Percentiles rank a stretch among this genome's conserved stretches.
Conservation (phyloP, 139 green algal species). For the Coelastrella sp. region DNA sequence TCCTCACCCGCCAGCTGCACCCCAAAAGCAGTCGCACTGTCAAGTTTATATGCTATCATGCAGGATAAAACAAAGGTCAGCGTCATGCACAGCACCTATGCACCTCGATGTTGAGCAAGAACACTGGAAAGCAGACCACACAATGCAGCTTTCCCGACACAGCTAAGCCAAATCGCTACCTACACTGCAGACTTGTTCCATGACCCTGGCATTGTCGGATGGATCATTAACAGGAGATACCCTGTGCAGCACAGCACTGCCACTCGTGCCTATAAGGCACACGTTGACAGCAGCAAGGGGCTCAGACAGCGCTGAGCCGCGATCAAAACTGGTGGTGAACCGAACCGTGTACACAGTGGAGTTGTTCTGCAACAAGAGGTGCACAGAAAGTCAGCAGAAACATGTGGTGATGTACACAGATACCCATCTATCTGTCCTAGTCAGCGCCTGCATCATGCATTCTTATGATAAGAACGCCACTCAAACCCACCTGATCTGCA, state of each 20-base stretch:
- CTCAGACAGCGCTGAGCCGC: conserved; percentile 65
- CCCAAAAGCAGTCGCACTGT: too few species aligned
- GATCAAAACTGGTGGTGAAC: conserved; percentile 61
- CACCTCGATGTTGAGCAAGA: too few species aligned
- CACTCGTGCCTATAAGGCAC: conserved; percentile 68
- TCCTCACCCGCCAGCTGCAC: conserved; percentile 36
- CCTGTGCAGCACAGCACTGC: conserved; percentile 63
- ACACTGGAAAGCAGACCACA: too few species aligned
- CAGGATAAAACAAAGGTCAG: too few species aligned
- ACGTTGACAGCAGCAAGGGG: conserved; percentile 64
- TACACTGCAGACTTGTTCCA: conserved; percentile 64
- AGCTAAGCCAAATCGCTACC: too few species aligned
- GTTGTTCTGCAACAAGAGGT: neutral
- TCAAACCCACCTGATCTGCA: neutral
- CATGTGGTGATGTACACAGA: too few species aligned
- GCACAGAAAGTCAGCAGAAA: too few species aligned
- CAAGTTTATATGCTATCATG: too few species aligned
- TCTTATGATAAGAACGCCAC: neutral
- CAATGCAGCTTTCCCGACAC: too few species aligned
- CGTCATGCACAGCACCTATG: too few species aligned
- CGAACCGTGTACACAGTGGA: conserved; percentile 78
- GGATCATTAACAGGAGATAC: conserved; percentile 67
- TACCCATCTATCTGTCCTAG: too few species aligned
- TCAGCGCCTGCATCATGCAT: too few species aligned
- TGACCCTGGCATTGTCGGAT: conserved; percentile 38